phyloP scores from a whole-genome alignment of 1,284 basidiomycete genomes.

The Naganishia sp. region DNA sequence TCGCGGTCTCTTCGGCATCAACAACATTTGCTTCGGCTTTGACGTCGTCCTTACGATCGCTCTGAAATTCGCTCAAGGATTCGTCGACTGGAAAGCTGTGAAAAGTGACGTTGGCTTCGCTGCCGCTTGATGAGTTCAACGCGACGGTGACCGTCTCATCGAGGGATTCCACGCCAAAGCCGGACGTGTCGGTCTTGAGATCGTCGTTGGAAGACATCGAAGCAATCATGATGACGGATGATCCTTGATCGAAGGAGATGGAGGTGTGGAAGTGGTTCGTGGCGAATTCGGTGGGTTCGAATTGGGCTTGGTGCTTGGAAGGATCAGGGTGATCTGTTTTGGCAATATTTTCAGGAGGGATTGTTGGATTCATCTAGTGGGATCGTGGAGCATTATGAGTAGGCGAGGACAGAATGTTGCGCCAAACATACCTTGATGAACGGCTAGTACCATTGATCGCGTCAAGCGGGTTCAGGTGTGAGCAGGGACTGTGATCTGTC shows the following conservation, averaged over 20 bases:
- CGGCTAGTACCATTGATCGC: too few relatives aligned
- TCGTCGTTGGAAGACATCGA: background rate
- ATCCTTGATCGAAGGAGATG: background rate
- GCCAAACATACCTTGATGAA: too few relatives aligned
- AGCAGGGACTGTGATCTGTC: too few relatives aligned
- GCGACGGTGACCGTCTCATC: background rate
- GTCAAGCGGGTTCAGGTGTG: too few relatives aligned
- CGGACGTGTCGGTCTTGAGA: background rate
- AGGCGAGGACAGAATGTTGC: too few relatives aligned
- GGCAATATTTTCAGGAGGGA: background rate
- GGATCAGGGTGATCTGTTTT: background rate
- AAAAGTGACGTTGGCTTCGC: background rate
- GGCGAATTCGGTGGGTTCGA: background rate
- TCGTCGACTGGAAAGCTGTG: background rate
- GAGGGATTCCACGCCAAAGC: background rate
- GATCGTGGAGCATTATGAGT: too few relatives aligned
- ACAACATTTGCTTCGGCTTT: background rate
- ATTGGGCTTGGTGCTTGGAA: background rate
- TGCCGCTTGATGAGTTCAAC: background rate
- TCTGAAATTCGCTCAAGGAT: background rate
- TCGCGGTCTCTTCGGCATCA: background rate
- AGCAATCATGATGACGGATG: conserved; percentile 4
- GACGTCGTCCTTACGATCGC: background rate
- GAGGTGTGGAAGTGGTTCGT: background rate
- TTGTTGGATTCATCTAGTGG: background rate